These are phyloP conservation scores for Kodamaea nitidulidarum DNA, from an alignment of 805 yeast genomes.

Conservation along the genomic window DNA sequence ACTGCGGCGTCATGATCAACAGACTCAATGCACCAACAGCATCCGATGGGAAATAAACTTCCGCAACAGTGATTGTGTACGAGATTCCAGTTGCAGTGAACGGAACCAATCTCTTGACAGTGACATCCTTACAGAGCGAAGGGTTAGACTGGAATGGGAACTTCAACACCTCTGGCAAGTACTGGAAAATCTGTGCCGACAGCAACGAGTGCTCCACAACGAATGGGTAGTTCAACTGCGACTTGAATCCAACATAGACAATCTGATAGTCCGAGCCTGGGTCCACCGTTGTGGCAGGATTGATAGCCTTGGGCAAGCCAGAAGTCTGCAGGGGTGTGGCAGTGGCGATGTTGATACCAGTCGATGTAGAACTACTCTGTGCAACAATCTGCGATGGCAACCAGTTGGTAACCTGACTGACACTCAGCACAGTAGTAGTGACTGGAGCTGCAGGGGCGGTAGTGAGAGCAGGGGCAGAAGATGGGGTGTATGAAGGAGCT, in stretches of 20 bases:
- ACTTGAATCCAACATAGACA: conserved; percentile 74
- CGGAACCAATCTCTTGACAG: conserved; percentile 72
- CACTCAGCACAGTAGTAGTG: conserved; percentile 1
- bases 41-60: conserved; percentile 69
- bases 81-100: conserved; percentile 48
- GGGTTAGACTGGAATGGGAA: conserved; percentile 49
- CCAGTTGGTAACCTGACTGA: conserved; percentile 21
- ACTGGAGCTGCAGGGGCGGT: neutral
- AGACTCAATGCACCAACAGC: conserved; percentile 48
- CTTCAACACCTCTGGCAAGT: conserved; percentile 69
- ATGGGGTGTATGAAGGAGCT: neutral
- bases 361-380: conserved; percentile 14
- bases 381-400: conserved; percentile 33
- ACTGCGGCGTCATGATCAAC: conserved; percentile 46
- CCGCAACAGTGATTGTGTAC: conserved; percentile 84
- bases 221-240: conserved; percentile 77
- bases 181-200: conserved; percentile 81
- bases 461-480: conserved; percentile 1
- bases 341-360: conserved; percentile 16
- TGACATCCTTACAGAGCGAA: conserved; percentile 36
- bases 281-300: conserved; percentile 53
- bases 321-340: conserved; percentile 38
- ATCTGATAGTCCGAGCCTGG: conserved; percentile 46
- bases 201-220: conserved; percentile 69
- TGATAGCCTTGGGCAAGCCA: conserved; percentile 71